Conservation (phyloP, 768 basidiomycete genomes). For the Trametes maxima region DNA sequence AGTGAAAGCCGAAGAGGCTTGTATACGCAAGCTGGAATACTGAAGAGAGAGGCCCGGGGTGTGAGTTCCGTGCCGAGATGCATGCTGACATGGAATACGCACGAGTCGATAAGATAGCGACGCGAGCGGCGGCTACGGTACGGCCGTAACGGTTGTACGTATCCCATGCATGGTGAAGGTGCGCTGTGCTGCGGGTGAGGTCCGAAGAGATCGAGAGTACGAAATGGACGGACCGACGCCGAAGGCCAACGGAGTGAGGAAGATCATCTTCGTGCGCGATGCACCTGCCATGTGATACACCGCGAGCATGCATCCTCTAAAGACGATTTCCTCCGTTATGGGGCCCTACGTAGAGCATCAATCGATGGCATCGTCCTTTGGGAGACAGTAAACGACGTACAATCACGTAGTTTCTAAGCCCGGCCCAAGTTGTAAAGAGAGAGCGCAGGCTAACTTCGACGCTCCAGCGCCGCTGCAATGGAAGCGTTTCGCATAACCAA, state of each 20-base stretch:
- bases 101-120: constrained; percentile 61
- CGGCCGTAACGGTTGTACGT: constrained; percentile 75
- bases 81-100: constrained; percentile 30
- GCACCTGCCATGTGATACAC: constrained; percentile 69
- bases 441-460: constrained; percentile 42
- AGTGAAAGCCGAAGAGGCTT: constrained; percentile 88
- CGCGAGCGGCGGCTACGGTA: constrained; percentile 60
- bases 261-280: constrained; percentile 62
- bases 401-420: constrained; percentile 70
- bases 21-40: constrained; percentile 91
- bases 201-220: not conserved
- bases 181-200: constrained; percentile 54
- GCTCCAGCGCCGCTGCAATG: constrained; percentile 55
- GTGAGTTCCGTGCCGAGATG: not conserved
- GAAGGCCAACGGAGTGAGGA: constrained; percentile 83
- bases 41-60: constrained; percentile 34
- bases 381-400: constrained; percentile 35
- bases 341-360: constrained; percentile 64
- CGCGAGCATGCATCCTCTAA: constrained; percentile 81
- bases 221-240: constrained; percentile 66
- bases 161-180: constrained; percentile 92
- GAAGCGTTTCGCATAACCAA: constrained; percentile 50
- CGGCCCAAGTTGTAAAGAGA: constrained; percentile 53
- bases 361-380: not conserved
- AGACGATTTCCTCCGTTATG: constrained; percentile 90